Evolutionary conservation across 495 filamentous ascomycete species (phyloP).

Genomic region (Poronia punctata): DNA sequence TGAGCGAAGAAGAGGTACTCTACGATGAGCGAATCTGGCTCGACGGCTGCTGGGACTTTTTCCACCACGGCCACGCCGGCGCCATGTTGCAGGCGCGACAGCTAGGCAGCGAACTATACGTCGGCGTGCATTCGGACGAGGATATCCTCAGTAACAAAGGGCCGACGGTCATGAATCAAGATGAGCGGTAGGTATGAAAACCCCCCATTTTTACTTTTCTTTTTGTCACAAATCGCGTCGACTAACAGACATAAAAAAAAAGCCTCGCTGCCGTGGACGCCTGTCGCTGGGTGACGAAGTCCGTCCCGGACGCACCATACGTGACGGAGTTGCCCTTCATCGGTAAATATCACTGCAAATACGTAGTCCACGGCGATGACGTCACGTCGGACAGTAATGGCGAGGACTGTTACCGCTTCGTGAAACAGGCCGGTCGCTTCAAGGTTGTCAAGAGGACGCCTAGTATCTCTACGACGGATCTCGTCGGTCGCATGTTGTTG

Average conservation of each 20-base stretch:
- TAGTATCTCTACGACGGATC: constrained; percentile 91
- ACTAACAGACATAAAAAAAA: constrained; percentile 9
- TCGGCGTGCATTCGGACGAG: constrained; percentile 92
- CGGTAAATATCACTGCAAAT: constrained; percentile 84
- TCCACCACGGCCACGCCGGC: constrained; percentile 95
- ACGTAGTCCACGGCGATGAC: constrained; percentile 88
- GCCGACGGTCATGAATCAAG: constrained; percentile 90
- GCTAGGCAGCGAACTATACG: constrained; percentile 77
- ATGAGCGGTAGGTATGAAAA: constrained; percentile 58
- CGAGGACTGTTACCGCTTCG: constrained; percentile 94
- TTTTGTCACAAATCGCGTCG: constrained; percentile 16
- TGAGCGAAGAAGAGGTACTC: constrained; percentile 29
- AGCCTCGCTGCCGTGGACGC: constrained; percentile 77
- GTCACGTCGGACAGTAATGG: constrained; percentile 79
- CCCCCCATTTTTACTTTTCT: not conserved
- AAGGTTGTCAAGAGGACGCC: constrained; percentile 93
- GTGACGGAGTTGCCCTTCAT: constrained; percentile 93
- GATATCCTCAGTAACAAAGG: constrained; percentile 95
- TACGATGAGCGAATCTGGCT: constrained; percentile 83
- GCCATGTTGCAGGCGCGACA: constrained; percentile 90
- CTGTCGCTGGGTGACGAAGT: constrained; percentile 85
- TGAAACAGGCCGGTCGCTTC: constrained; percentile 87
- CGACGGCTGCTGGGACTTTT: constrained; percentile 98
- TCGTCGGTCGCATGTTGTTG: constrained; percentile 93
- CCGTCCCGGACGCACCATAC: constrained; percentile 83